Percentiles rank a stretch among this genome's conserved stretches.
Conservation (phyloP, 2,329 filamentous ascomycete genomes). For the Neurospora sp. region DNA sequence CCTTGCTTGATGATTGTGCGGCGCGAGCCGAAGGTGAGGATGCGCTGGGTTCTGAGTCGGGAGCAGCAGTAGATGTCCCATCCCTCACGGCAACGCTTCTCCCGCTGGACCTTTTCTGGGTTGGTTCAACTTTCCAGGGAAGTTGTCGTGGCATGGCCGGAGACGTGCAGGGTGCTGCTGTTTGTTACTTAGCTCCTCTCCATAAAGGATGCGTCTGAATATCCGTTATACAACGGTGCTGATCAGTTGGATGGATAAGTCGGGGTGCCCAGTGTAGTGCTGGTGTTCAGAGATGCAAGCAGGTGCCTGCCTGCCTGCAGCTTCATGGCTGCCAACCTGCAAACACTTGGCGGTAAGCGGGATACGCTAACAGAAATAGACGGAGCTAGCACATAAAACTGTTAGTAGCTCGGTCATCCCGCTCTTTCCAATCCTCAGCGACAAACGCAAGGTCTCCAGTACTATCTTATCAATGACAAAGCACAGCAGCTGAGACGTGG, state of each 20-base stretch:
- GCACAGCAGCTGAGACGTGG: neutral
- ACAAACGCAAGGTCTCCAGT: neutral
- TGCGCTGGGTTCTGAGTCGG: slow-evolving; percentile 6
- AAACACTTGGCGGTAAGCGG: neutral
- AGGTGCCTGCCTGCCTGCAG: neutral
- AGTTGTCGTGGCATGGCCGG: slow-evolving; percentile 16
- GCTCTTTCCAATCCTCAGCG: neutral
- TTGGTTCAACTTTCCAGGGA: slow-evolving; percentile 14
- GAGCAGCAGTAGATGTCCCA: neutral
- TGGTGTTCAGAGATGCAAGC: neutral
- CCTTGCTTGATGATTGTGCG: neutral
- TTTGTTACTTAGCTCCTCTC: neutral
- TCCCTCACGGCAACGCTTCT: slow-evolving; percentile 2
- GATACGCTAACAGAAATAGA: neutral
- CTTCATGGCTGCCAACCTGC: neutral
- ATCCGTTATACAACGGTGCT: neutral
- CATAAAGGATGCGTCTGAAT: neutral
- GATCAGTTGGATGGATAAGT: neutral
- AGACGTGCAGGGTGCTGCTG: neutral
- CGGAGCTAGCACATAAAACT: neutral
- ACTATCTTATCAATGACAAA: neutral
- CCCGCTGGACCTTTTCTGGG: slow-evolving; percentile 1
- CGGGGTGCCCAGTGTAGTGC: neutral
- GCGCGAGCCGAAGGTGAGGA: slow-evolving; percentile 3
- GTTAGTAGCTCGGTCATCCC: neutral